These are phyloP conservation scores for Alnus rubra DNA, from an alignment of 306 rosid genomes.

Conservation along the genomic window DNA sequence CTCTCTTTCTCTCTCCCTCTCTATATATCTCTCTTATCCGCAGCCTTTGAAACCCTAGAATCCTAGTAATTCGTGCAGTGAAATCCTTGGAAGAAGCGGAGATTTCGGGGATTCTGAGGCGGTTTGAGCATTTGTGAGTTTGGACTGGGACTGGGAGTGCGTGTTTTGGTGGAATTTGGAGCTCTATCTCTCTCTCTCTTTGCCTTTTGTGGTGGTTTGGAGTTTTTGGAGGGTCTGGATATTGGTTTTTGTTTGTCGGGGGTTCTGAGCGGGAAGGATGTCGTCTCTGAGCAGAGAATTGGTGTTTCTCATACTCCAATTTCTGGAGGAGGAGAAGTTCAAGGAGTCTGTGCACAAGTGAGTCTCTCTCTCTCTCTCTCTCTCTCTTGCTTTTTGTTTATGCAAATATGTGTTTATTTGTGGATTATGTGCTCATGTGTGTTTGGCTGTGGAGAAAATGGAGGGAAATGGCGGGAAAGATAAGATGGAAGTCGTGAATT, in stretches of 20 bases:
- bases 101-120: slow-evolving; percentile 33
- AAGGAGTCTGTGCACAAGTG: slow-evolving; percentile 74
- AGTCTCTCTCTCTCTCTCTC: slow-evolving; percentile 12
- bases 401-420: neutral
- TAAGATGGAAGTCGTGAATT: neutral
- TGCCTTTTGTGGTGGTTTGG: neutral
- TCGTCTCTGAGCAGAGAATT: slow-evolving; percentile 82
- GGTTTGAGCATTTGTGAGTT: slow-evolving; percentile 28
- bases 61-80: slow-evolving; percentile 39
- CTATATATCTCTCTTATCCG: slow-evolving; percentile 35
- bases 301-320: slow-evolving; percentile 87
- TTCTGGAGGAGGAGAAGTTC: slow-evolving; percentile 82
- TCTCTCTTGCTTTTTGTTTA: neutral
- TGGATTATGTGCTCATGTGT: neutral
- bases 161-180: slow-evolving; percentile 27
- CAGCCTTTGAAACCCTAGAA: slow-evolving; percentile 75
- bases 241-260: slow-evolving; percentile 17
- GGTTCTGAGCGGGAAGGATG: slow-evolving; percentile 35
- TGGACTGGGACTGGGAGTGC: slow-evolving; percentile 26
- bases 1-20: slow-evolving; percentile 31
- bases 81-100: slow-evolving; percentile 19
- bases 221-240: neutral
- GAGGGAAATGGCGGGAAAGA: neutral
- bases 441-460: slow-evolving; percentile 4
- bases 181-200: slow-evolving; percentile 12